Conservation (phyloP, 345 rosid species). For the Dipteronia sinensis region DNA sequence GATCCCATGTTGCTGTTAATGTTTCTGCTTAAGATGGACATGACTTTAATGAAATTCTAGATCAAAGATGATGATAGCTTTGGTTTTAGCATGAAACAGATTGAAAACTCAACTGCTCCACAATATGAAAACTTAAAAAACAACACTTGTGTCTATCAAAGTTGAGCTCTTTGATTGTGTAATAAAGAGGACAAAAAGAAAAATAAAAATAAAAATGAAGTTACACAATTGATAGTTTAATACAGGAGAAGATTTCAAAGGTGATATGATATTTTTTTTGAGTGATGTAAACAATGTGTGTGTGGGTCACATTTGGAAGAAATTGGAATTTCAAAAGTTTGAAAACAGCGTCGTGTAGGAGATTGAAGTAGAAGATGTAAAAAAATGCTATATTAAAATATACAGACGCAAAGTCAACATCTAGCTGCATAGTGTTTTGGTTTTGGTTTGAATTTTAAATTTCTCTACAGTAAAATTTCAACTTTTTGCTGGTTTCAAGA, state of each 20-base stretch:
- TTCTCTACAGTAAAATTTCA: not conserved
- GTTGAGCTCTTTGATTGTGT: not conserved
- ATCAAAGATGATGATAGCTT: not conserved
- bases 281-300: not conserved
- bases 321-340: not conserved
- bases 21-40: constrained; percentile 62
- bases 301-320: not conserved
- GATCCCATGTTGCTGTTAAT: constrained; percentile 48
- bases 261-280: not conserved
- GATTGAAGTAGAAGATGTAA: not conserved
- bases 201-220: not conserved
- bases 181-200: not conserved
- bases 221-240: not conserved
- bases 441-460: constrained; percentile 27
- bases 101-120: constrained; percentile 5
- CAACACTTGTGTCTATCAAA: not conserved
- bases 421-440: not conserved
- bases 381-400: not conserved
- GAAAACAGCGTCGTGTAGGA: not conserved
- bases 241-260: constrained; percentile 28
- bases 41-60: constrained; percentile 16
- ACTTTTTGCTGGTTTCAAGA: constrained; percentile 5
- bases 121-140: not conserved
- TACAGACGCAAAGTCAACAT: constrained; percentile 30
- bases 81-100: not conserved